These are phyloP conservation scores for Rhizopogon vesiculosus DNA, from an alignment of 768 basidiomycete genomes.

Conservation along the genomic window DNA sequence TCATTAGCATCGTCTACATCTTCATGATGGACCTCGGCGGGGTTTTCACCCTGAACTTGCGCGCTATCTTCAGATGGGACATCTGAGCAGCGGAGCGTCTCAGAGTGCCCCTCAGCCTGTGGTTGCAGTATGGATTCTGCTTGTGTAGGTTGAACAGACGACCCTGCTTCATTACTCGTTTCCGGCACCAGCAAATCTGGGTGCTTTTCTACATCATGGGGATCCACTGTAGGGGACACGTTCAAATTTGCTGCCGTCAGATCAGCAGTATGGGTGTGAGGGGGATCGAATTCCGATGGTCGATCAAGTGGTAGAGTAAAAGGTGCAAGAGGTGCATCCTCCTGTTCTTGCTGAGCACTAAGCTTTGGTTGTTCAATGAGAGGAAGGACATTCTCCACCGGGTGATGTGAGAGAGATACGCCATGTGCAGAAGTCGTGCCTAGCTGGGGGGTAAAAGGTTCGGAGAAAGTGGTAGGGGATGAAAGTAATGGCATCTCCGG, in stretches of 20 bases:
- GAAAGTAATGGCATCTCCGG: constrained; percentile 6
- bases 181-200: neutral
- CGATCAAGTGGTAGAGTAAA: neutral
- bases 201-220: neutral
- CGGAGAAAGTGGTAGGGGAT: neutral
- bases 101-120: neutral
- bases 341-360: neutral
- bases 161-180: neutral
- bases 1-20: constrained; percentile 18
- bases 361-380: neutral
- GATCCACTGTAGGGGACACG: neutral
- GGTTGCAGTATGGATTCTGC: neutral
- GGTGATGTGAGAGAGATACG: neutral
- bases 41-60: constrained; percentile 16
- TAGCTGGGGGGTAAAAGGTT: neutral
- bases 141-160: neutral
- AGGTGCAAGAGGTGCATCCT: neutral
- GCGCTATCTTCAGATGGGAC: constrained; percentile 4
- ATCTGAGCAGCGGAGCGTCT: neutral
- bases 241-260: too few species aligned
- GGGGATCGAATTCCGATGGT: neutral
- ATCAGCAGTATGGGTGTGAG: neutral
- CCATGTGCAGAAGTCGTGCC: neutral
- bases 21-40: neutral
- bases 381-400: neutral